Evolutionary conservation across 352 stramenopile genomes (phyloP), one percentile per base, ranked within the genome.

Genomic region (Phytophthora capsici): DNA sequence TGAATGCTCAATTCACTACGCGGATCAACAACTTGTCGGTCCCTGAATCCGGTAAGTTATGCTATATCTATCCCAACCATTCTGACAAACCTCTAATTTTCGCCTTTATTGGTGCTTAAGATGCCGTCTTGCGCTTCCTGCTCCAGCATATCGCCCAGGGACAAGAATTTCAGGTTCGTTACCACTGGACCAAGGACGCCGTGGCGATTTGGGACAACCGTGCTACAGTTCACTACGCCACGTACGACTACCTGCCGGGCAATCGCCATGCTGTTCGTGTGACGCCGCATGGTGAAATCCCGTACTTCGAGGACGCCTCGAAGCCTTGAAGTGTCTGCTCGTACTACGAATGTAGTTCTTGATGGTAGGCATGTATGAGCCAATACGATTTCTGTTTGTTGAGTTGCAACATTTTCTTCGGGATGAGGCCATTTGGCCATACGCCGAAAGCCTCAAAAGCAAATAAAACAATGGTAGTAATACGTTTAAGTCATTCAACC

Each of bases 1-100:
- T 80, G 40, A 84, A 84, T 46, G 34, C 26, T 0, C 57, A 53
- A 8, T 84, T 84, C 59, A 84, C 76, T 4, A 73, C 52, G 17
- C 72, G 72, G 22, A 82, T 84, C 49, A 60, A 59, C 20, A 60
- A 81, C 32, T 49, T 84, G 34, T 78, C 70, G 2, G 36, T 49
- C 1, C 30, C 57, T 40, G 76, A 84, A 50, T 83, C 75, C 8
- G 75, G 75, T 74, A 66, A 12, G 57, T 37, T 30, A 1, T 34
- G 4, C 9, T 34, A 34, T 1, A 32, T 34, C 7, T 34, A 34
- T 9, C 28, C 4, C 13, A 34, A 14, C 28, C n/a, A n/a, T n/a
- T n/a, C n/a, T 34, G 8, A 9, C 8, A 34, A 3, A 34, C 8
- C 28, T 3, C 28, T 34, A 34, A 34, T 14, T 10, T 12, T 12